Evolutionary conservation across 2,329 filamentous ascomycete species (phyloP).

Genomic region (Stylonectria norvegica): DNA sequence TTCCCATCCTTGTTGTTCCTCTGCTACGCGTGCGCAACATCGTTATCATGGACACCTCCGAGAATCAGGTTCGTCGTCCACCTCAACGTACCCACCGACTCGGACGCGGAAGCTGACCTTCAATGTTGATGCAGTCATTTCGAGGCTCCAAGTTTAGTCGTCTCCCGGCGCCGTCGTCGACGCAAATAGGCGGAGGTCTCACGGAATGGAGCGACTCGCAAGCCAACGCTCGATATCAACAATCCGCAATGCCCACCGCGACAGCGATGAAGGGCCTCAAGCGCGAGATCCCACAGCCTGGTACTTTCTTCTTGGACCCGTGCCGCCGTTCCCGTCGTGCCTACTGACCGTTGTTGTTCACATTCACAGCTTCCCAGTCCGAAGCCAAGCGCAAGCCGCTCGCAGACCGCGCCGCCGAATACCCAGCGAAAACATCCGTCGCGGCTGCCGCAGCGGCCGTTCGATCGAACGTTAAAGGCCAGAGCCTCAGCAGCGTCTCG

Average conservation of each 20-base stretch:
- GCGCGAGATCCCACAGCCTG: conserved; percentile 46
- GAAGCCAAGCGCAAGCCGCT: conserved; percentile 60
- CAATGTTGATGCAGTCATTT: conserved; percentile 21
- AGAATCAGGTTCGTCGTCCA: conserved; percentile 27
- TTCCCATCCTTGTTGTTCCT: conserved; percentile 27
- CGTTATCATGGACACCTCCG: conserved; percentile 31
- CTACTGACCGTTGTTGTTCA: conserved; percentile 13
- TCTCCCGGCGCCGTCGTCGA: conserved; percentile 29
- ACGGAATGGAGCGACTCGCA: conserved; percentile 60
- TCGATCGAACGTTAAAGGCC: conserved; percentile 44
- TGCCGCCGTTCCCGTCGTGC: neutral
- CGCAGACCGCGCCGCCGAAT: conserved; percentile 53
- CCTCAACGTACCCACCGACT: neutral
- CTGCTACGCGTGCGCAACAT: conserved; percentile 16
- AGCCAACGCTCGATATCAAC: conserved; percentile 52
- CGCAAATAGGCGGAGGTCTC: conserved; percentile 36
- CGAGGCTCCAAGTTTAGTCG: conserved; percentile 32
- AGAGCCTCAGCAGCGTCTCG: conserved; percentile 35
- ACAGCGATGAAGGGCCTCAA: conserved; percentile 45
- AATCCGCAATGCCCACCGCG: conserved; percentile 40
- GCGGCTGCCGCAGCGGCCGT: conserved; percentile 39
- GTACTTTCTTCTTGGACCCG: conserved; percentile 28
- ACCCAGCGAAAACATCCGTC: conserved; percentile 38
- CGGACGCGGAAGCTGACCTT: conserved; percentile 6
- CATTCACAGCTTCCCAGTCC: conserved; percentile 46